Evolutionary conservation across 768 basidiomycete genomes (phyloP).

Genomic region (Gloeostereum incarnatum): DNA sequence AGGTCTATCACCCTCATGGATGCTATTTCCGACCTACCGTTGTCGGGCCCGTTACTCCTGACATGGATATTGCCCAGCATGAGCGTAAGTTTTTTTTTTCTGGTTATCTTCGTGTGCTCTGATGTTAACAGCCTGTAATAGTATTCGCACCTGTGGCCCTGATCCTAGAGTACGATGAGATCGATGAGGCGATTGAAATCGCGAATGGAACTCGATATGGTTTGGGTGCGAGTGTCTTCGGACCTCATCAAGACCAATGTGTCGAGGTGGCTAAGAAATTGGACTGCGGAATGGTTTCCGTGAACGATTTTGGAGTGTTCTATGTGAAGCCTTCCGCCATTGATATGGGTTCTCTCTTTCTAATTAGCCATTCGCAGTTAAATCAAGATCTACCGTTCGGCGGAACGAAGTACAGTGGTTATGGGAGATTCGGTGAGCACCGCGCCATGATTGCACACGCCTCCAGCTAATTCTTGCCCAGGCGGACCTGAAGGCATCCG

Average conservation of each 20-base stretch:
- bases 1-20: conserved; percentile 61
- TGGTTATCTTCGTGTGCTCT: conserved; percentile 2
- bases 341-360: conserved; percentile 4
- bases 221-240: conserved; percentile 92
- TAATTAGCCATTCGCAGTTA: conserved; percentile 12
- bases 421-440: conserved; percentile 79
- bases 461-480: conserved; percentile 16
- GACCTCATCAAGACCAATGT: conserved; percentile 72
- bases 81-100: conserved; percentile 49
- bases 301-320: conserved; percentile 91
- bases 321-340: conserved; percentile 43
- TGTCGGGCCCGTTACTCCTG: conserved; percentile 63
- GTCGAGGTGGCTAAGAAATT: conserved; percentile 71
- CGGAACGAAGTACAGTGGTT: conserved; percentile 84
- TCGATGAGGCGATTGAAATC: conserved; percentile 81
- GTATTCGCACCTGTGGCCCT: conserved; percentile 92
- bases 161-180: conserved; percentile 73
- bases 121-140: conserved; percentile 17
- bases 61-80: conserved; percentile 68
- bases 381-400: conserved; percentile 94
- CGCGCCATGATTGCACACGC: neutral
- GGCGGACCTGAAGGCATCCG: conserved; percentile 93
- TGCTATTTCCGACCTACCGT: conserved; percentile 86
- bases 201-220: conserved; percentile 87
- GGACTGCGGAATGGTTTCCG: conserved; percentile 94